These are phyloP conservation scores for Pseudozyma sp. DNA, from an alignment of 1,284 basidiomycete genomes.

Conservation along the genomic window DNA sequence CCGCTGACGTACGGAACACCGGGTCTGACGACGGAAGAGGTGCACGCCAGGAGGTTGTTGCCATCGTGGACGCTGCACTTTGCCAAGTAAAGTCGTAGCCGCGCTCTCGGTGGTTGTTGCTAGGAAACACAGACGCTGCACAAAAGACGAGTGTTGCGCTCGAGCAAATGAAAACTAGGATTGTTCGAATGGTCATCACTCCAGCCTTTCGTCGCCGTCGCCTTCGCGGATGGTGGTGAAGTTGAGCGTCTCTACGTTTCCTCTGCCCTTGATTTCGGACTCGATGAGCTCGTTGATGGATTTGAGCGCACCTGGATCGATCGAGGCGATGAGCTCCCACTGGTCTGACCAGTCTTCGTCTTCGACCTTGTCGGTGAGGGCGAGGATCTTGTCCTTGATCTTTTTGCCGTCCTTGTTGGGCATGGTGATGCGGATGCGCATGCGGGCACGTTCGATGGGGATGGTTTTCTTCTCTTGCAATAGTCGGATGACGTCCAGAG, in stretches of 20 bases:
- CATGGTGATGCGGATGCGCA: slow-evolving; percentile 88
- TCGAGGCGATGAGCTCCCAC: slow-evolving; percentile 85
- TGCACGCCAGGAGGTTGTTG: slow-evolving; percentile 46
- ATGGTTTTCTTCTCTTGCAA: slow-evolving; percentile 79
- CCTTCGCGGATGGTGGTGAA: slow-evolving; percentile 60
- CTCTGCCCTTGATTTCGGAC: slow-evolving; percentile 83
- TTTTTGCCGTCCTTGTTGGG: slow-evolving; percentile 79
- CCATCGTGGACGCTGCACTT: slow-evolving; percentile 62
- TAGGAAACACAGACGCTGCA: background rate
- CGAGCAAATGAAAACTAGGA: too few species aligned
- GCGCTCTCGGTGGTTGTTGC: background rate
- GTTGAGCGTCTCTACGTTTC: slow-evolving; percentile 73
- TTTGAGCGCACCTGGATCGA: slow-evolving; percentile 91
- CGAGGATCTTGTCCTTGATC: slow-evolving; percentile 79
- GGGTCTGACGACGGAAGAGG: slow-evolving; percentile 42
- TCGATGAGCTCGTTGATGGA: slow-evolving; percentile 89
- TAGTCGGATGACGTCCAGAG: slow-evolving; percentile 88
- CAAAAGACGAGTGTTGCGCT: background rate
- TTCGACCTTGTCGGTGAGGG: slow-evolving; percentile 84
- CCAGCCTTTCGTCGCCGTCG: slow-evolving; percentile 58
- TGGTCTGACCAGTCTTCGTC: slow-evolving; percentile 81
- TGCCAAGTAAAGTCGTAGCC: slow-evolving; percentile 27
- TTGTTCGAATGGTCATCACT: slow-evolving; percentile 9
- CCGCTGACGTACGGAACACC: slow-evolving; percentile 64
- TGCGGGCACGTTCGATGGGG: slow-evolving; percentile 89